Conservation (phyloP, 805 yeast genomes). For the Candida maesae region DNA sequence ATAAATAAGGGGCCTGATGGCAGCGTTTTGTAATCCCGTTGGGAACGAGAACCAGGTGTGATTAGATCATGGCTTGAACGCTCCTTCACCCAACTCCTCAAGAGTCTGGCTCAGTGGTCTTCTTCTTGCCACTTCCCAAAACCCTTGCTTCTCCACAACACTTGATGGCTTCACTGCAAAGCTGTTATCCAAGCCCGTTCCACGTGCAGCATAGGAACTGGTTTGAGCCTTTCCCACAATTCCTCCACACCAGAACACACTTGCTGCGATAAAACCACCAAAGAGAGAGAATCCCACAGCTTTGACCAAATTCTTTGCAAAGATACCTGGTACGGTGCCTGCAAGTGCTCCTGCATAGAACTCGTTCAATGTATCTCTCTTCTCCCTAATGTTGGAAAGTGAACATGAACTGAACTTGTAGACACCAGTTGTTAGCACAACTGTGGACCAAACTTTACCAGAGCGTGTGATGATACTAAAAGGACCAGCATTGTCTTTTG, state of each 20-base stretch:
- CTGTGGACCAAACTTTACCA: slow-evolving; percentile 33
- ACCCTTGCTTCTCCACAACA: slow-evolving; percentile 44
- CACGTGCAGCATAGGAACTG: slow-evolving; percentile 32
- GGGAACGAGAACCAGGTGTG: too few species aligned
- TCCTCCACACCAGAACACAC: slow-evolving; percentile 49
- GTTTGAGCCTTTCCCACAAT: slow-evolving; percentile 31
- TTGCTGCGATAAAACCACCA: slow-evolving; percentile 41
- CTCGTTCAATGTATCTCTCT: slow-evolving; percentile 59
- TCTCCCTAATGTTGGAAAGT: slow-evolving; percentile 56
- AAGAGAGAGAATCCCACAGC: slow-evolving; percentile 45
- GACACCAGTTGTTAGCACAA: slow-evolving; percentile 50
- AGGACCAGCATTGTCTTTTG: slow-evolving; percentile 39
- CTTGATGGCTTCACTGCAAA: slow-evolving; percentile 22
- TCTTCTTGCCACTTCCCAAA: slow-evolving; percentile 80
- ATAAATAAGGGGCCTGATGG: not conserved
- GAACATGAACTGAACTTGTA: slow-evolving; percentile 39
- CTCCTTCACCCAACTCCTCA: slow-evolving; percentile 56
- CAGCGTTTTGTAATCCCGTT: too few species aligned
- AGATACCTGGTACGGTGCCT: slow-evolving; percentile 39
- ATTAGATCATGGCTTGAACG: slow-evolving; percentile 20
- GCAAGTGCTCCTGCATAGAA: slow-evolving; percentile 45
- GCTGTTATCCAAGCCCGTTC: slow-evolving; percentile 26
- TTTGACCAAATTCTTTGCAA: slow-evolving; percentile 33
- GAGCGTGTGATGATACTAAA: slow-evolving; percentile 29
- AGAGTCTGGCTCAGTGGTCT: slow-evolving; percentile 79